Percentiles rank a stretch among this genome's conserved stretches.
Conservation (phyloP, 305 asterid species). For the Fraxinus latifolia region DNA sequence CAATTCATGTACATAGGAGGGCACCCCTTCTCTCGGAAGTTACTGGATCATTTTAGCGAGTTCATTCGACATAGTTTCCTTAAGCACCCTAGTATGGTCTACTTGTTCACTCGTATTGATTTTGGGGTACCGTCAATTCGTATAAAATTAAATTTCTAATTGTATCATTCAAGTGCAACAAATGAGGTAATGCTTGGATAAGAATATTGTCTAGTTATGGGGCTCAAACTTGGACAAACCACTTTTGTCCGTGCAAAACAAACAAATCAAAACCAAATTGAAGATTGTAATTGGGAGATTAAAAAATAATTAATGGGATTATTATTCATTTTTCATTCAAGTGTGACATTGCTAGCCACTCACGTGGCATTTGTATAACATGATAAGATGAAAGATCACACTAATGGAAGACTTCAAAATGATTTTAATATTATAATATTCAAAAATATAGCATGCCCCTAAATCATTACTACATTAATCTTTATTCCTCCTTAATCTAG, state of each 20-base stretch:
- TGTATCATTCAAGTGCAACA: neutral
- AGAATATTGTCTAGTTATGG: conserved; percentile 3
- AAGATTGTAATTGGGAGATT: conserved; percentile 4
- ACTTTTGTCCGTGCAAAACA: conserved; percentile 2
- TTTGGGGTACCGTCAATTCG: neutral
- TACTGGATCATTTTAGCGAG: neutral
- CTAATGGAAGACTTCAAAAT: conserved; percentile 27
- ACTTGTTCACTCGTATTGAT: neutral
- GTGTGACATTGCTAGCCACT: conserved; percentile 29
- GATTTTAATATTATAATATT: conserved; percentile 16
- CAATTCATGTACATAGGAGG: neutral
- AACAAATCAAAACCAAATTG: conserved; percentile 3
- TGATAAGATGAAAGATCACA: conserved; percentile 33
- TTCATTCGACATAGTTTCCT: neutral
- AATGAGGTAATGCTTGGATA: neutral
- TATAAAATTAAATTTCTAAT: too few species aligned
- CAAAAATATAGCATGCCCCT: conserved; percentile 30
- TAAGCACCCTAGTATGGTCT: neutral
- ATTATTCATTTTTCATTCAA: neutral
- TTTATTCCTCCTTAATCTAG: conserved; percentile 18
- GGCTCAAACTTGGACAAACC: neutral
- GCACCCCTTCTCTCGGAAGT: neutral
- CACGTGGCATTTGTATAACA: conserved; percentile 34
- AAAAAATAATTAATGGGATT: neutral
- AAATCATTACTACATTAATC: conserved; percentile 33